Evolutionary conservation across 2,329 filamentous ascomycete species (phyloP), one percentile per base, ranked within the genome.

Genomic region (Thielaviopsis musarum): DNA sequence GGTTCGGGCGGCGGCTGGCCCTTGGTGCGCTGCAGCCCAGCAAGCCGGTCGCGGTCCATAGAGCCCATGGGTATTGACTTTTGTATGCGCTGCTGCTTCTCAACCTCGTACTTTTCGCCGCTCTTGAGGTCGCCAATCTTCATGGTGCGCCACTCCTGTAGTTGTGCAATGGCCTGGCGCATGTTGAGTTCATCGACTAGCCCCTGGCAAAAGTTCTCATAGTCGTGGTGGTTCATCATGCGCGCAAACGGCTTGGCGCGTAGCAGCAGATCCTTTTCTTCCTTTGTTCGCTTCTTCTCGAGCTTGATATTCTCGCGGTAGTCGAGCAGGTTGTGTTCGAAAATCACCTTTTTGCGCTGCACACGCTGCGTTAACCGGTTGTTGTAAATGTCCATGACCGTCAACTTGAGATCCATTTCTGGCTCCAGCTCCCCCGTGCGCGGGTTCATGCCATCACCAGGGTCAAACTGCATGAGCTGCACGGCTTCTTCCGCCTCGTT

Each of bases 401-500:
- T 95, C 73, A 97, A 83, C 76, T 98, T 98, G 53, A 98, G 79
- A 64, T 96, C 91, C 79, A 95, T 95, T 70, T 98, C 93, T 0
- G 93, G 90, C 66, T 98, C 93, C 61, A 94, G 76, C 67, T 94
- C 85, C 62, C 88, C 87, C 0, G 90, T 95, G 2, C 78, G 75
- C 0, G 87, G 84, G 67, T 95, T 95, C 65, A 95, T 77, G 60
- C 93, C 93, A 71, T 96, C 91, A 26, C 93, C 93, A 0, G 93
- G 91, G 60, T 97, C 91, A 67, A 98, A 98, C 64, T 94, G 87
- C 91, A 98, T 97, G 64, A 95, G 84, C 70, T 98, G 93, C 1
- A 98, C 93, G 0, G 91, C 91, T 72, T 97, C 94, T 73, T 98
- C 93, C 0, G 93, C 93, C 67, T 98, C 93, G 67, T 98, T 98